phyloP scores from a whole-genome alignment of 2,329 filamentous ascomycete genomes.

The Scedosporium dehoogii region DNA sequence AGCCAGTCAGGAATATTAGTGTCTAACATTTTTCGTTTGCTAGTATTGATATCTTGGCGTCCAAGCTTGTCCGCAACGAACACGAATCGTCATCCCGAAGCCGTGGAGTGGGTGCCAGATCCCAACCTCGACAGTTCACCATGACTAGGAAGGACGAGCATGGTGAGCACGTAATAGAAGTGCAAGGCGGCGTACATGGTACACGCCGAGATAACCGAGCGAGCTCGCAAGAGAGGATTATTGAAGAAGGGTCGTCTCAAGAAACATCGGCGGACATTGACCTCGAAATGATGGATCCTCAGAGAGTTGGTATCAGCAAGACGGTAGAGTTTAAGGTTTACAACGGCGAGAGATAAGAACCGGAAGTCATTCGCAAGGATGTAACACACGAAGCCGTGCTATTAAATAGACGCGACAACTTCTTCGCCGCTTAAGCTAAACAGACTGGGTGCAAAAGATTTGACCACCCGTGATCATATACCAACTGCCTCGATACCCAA shows the following conservation, averaged over 20 bases:
- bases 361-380: background rate
- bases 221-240: conserved; percentile 9
- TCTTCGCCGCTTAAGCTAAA: too few relatives aligned
- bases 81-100: conserved; percentile 6
- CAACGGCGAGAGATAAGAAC: background rate
- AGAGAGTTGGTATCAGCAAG: conserved; percentile 8
- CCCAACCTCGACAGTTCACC: background rate
- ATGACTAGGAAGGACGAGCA: background rate
- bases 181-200: conserved; percentile 5
- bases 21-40: background rate
- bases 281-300: conserved; percentile 1
- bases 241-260: conserved; percentile 5
- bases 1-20: background rate
- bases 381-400: background rate
- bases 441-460: too few relatives aligned
- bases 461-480: too few relatives aligned
- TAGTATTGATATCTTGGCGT: conserved; percentile 24
- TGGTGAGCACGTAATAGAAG: conserved; percentile 7
- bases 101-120: background rate
- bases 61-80: conserved; percentile 12
- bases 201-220: conserved; percentile 1
- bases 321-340: conserved; percentile 9
- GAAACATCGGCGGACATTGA: background rate
- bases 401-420: background rate
- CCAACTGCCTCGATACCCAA: too few relatives aligned